Evolutionary conservation across 2,329 filamentous ascomycete genomes (phyloP), one percentile per base, ranked within the genome.

Genomic region (Alternaria triticina): DNA sequence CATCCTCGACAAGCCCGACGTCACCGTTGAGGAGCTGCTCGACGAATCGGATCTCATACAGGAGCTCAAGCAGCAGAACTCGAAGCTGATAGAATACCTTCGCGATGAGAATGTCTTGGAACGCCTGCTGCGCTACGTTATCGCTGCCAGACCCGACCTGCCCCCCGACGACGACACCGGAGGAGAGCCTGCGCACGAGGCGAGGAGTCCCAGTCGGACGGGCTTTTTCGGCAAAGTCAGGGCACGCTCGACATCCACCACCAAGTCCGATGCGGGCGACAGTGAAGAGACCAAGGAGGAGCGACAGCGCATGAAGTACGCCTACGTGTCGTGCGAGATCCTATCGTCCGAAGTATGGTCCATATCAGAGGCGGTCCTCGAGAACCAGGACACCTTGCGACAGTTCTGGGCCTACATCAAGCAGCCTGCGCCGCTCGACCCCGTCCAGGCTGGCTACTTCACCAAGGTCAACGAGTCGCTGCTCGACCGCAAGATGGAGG

Each of bases 381-480:
- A 96, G 75, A 95, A 94, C 79, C 90, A 90, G 59, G 84, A 88
- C 47, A 86, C 94, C 65, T 83, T 99, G 71, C 89, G 89, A 73
- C 88, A 91, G 69, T 98, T 99, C 80, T 99, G 96, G 96, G 85
- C 89, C 51, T 99, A 97, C 79, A 82, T 99, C 72, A 91, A 91
- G 77, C 88, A 90, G 59, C 88, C 92, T n/a, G 87, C 93, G 11
- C 93, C 95, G 3, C 87, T 99, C 59, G 95, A 98, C 78, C 92
- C 95, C 40, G 86, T 97, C 6, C 95, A 98, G 81, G 95, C 96
- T 17, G 94, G 94, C 75, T 99, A 99, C 79, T 99, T 99, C 79
- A 97, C 95, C 59, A 99, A 98, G 79, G 94, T 99, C 76, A 98
- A 98, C 80, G 96, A 99, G 82, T 92, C 93, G n/a, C 83, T 99